Base-by-base conservation (phyloP, 2,329 filamentous ascomycete species). In the Venturia asperata region DNA sequence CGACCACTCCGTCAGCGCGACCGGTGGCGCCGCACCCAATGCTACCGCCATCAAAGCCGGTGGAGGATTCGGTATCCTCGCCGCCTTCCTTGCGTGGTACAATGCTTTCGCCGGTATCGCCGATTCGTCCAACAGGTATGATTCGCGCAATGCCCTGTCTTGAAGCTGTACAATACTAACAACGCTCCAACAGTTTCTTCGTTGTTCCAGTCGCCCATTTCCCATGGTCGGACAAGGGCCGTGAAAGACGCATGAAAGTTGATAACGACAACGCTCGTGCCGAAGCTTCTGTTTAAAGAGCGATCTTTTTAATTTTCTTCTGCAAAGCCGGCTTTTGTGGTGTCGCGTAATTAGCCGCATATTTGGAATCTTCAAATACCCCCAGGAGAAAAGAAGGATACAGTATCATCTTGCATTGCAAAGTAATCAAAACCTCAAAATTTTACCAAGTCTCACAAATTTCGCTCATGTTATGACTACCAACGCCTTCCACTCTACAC, bases 141-240 rank as follows among this genome's bases (percentile, higher is more conserved):
- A 42, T 24, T 41, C 9, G 4, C 37, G 1, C 21, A 17, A 13
- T 15, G 9, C 61, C 30, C 37, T 42, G 15, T 37, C 21, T 27
- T 27, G 24, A 15, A 10, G 9, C 3, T 19, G 5, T 27, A 21
- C 62, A 52, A 63, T 27, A 21, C 62, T 63, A 63, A 63, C 15
- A 15, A 30, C 4, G 15, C 30, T 24, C 9, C 52, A 39, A 24
- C 65, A 94, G 91, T 81, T 96, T 96, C 86, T 94, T 96, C 82
- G 83, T 94, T 76, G 86, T 96, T 68, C 93, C 92, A 63, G 92
- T 97, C 68, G 87, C 89, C 71, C 92, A 96, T 82, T 95, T 97
- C 83, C 93, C 92, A 64, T 97, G 93, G 93, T 93, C 90, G 45
- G 88, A 89, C 71, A 89, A 88, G 78, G 89, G 85, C 64, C 84